phyloP scores from a whole-genome alignment of 2,329 filamentous ascomycete species.

The Rhynchosporium graminicola region DNA sequence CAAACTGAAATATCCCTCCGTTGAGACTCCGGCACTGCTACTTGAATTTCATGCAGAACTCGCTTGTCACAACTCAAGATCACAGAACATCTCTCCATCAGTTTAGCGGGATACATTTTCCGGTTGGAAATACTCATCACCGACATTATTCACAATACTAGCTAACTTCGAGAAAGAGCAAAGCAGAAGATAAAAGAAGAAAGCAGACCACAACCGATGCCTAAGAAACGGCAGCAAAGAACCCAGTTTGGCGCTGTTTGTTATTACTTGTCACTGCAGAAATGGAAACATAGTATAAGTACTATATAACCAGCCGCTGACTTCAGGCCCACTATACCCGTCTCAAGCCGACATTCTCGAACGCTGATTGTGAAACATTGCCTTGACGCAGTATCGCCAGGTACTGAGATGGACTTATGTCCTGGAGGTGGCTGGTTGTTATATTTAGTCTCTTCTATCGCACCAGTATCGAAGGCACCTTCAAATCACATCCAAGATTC shows the following conservation, averaged over 20 bases:
- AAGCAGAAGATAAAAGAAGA: neutral
- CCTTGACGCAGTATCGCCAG: constrained; percentile 23
- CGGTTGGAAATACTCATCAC: neutral
- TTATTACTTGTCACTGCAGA: constrained; percentile 18
- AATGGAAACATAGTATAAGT: constrained; percentile 22
- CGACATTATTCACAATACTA: neutral
- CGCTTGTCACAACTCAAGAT: too few species aligned
- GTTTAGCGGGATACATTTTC: too few species aligned
- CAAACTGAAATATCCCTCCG: too few species aligned
- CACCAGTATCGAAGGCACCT: constrained; percentile 21
- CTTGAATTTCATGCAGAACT: too few species aligned
- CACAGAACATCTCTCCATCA: too few species aligned
- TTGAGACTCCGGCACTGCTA: too few species aligned
- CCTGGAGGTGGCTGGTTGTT: constrained; percentile 26
- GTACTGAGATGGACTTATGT: constrained; percentile 24
- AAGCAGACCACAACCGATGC: neutral
- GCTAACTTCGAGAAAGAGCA: neutral
- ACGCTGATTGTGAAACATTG: constrained; percentile 22
- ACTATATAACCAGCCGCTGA: constrained; percentile 18
- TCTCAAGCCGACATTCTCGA: neutral
- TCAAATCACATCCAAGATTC: too few species aligned
- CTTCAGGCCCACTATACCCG: neutral
- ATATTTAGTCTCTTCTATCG: constrained; percentile 24
- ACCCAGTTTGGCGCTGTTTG: constrained; percentile 25
- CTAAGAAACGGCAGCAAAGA: constrained; percentile 39